Base-by-base conservation (phyloP, 2,329 filamentous ascomycete genomes). In the Aspergillus oerlinghausenensis region DNA sequence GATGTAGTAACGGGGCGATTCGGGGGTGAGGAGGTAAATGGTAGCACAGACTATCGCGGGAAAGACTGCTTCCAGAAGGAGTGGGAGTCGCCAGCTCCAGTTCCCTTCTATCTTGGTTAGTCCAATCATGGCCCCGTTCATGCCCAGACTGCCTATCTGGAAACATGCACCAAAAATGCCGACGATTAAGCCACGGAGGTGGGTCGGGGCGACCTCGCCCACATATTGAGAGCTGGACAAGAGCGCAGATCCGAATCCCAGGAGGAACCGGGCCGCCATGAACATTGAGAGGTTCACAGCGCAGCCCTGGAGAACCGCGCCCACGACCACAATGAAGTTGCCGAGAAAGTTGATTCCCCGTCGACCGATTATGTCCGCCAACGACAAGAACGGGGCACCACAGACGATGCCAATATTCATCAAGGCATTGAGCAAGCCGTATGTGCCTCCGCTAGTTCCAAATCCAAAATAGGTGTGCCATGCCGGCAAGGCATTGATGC, bases 311-410 rank as follows among this genome's bases (percentile, higher is more conserved):
- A 79, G 61, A 11, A 78, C 64, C 3, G 76, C 74, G 4, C 77
- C 75, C n/a, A 75, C 60, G 29, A 80, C 67, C n/a, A 79, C 76
- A 48, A 80, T 69, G 23, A 66, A 57, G 50, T 79, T 80, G 3
- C 79, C 79, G 9, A 73, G 50, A 50, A 80, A 80, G 59, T 78
- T 79, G 65, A 79, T 72, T 5, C 78, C 79, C 57, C 80, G 77
- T 54, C 80, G 76, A 48, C 81, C 80, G 60, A 82, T 77, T 7
- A 80, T 72, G 65, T 82, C 81, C 59, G 79, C 76, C 7, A 82
- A 71, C 6, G 75, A 73, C 52, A 81, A 73, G 50, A 83, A 79
- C 0, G 79, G 80, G 3, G 80, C 76, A 19, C 80, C 80, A 54
- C 72, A 71, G 50, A 80, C 74, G 6, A 68, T 76, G 25, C 77